Percentiles rank a stretch among this genome's conserved stretches.
These are phyloP conservation scores for Blastobotrys illinoisensis DNA, from an alignment of 1,139 yeast species.

Conservation along the genomic window DNA sequence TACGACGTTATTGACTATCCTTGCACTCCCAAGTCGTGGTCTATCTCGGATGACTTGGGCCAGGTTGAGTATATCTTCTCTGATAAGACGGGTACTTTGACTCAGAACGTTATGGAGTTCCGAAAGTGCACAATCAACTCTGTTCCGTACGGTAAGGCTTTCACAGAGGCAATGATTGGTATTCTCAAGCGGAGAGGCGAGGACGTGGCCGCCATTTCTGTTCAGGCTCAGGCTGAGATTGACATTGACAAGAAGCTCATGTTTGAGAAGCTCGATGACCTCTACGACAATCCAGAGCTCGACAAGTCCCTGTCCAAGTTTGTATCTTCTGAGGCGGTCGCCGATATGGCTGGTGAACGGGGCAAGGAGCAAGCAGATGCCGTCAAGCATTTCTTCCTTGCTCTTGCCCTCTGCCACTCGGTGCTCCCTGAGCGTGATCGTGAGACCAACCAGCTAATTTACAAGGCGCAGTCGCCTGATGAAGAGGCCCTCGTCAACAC, in stretches of 20 bases:
- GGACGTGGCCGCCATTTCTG: constrained; percentile 65
- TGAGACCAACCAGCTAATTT: constrained; percentile 43
- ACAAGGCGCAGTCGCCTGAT: constrained; percentile 97
- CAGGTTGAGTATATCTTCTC: constrained; percentile 94
- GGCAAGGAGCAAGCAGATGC: constrained; percentile 47
- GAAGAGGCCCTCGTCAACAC: constrained; percentile 92
- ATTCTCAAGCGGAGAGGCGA: constrained; percentile 82
- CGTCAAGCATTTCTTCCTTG: constrained; percentile 60
- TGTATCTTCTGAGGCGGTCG: constrained; percentile 20
- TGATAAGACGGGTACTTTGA: constrained; percentile 94
- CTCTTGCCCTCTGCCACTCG: constrained; percentile 86
- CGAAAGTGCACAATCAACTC: constrained; percentile 90
- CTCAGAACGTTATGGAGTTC: constrained; percentile 96
- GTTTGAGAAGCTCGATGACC: constrained; percentile 49
- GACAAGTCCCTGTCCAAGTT: constrained; percentile 50
- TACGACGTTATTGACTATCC: constrained; percentile 84
- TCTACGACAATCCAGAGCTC: constrained; percentile 54
- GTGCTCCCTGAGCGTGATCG: constrained; percentile 63
- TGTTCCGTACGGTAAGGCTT: constrained; percentile 83
- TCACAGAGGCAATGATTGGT: constrained; percentile 94
- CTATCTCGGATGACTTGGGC: constrained; percentile 93
- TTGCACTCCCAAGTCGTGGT: constrained; percentile 95
- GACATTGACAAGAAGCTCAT: constrained; percentile 57
- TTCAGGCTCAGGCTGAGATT: constrained; percentile 58
- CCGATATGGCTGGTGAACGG: constrained; percentile 35